Conservation (phyloP, 1,284 basidiomycete genomes). For the Amylostereum areolatum region DNA sequence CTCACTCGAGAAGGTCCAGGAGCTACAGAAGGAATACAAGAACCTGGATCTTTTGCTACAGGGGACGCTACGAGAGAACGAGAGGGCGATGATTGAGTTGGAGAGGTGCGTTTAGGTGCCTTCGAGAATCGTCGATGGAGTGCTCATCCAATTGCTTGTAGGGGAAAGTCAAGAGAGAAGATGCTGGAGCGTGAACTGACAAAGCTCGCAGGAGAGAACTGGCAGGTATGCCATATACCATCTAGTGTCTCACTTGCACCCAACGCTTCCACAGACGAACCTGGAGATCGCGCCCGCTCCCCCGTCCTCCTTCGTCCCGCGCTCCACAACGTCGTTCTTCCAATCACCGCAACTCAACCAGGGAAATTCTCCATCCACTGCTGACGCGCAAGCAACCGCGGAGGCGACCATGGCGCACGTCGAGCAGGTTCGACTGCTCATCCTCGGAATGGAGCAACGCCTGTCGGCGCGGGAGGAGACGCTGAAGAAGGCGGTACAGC, state of each 20-base stretch:
- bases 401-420: conserved; percentile 48
- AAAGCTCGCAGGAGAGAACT: conserved; percentile 65
- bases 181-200: conserved; percentile 65
- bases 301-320: conserved; percentile 19
- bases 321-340: conserved; percentile 13
- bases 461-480: conserved; percentile 60
- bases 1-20: conserved; percentile 55
- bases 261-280: conserved; percentile 25
- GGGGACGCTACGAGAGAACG: conserved; percentile 74
- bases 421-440: conserved; percentile 62
- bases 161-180: conserved; percentile 59
- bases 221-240: conserved; percentile 49
- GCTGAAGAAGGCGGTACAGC: conserved; percentile 51
- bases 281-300: conserved; percentile 43
- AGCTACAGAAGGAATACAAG: conserved; percentile 61
- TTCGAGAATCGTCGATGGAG: too few relatives aligned
- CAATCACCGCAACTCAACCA: conserved; percentile 2
- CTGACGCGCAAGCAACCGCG: conserved; percentile 10
- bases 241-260: too few relatives aligned
- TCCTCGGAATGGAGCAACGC: conserved; percentile 74
- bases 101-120: conserved; percentile 42
- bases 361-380: neutral
- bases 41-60: conserved; percentile 66
- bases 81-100: conserved; percentile 68
- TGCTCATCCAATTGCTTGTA: conserved; percentile 12